Evolutionary conservation across 306 rosid genomes (phyloP).

Genomic region (Lathyrus sativus): DNA sequence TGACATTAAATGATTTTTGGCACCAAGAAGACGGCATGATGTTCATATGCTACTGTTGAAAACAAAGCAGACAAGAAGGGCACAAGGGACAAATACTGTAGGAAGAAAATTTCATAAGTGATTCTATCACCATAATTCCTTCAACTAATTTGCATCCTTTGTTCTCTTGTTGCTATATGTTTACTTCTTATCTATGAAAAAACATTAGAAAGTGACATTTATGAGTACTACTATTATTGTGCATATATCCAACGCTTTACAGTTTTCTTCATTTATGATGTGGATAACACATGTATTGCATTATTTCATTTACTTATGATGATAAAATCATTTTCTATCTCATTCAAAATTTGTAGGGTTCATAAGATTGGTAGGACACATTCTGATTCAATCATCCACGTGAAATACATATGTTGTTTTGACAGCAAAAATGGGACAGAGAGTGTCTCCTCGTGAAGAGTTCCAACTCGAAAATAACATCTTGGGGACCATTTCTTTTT

Average conservation of each 20-base stretch:
- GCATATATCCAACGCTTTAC: conserved; percentile 1
- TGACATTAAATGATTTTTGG: conserved; percentile 16
- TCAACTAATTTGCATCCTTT: conserved; percentile 33
- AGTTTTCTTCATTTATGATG: conserved; percentile 21
- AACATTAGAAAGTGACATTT: conserved; percentile 37
- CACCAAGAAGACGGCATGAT: conserved; percentile 16
- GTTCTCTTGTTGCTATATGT: conserved; percentile 36
- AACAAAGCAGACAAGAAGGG: conserved; percentile 46
- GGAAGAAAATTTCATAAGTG: conserved; percentile 36
- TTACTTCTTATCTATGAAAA: conserved; percentile 35
- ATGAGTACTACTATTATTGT: conserved; percentile 5
- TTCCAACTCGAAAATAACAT: conserved; percentile 36
- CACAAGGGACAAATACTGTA: conserved; percentile 50
- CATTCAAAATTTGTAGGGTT: not conserved
- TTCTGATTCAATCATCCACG: conserved; percentile 32
- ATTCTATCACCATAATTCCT: conserved; percentile 39
- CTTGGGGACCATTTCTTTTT: conserved; percentile 33
- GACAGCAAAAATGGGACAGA: not conserved
- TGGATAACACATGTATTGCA: conserved; percentile 37
- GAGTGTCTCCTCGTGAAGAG: not conserved
- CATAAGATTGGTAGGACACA: not conserved
- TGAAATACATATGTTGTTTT: conserved; percentile 25
- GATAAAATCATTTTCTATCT: not conserved
- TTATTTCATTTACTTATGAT: conserved; percentile 28
- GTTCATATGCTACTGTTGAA: conserved; percentile 30